A percentile compares a stretch with the other conserved stretches of the same genome.
Evolutionary conservation across 495 filamentous ascomycete species (phyloP).

Genomic region (Penicillium turbatum): DNA sequence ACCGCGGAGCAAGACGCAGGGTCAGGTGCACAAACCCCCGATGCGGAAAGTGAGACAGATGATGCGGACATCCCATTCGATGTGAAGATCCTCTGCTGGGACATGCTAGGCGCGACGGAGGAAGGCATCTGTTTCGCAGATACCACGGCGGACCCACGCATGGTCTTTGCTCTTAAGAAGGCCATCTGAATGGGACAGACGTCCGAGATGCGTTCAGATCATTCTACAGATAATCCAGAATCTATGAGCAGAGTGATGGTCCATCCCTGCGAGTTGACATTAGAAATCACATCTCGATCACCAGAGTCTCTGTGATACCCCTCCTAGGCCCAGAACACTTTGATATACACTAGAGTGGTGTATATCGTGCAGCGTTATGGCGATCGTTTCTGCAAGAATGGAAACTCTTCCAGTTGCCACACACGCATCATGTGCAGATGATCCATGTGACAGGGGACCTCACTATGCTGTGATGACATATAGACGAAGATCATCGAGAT

Average conservation of each 20-base stretch:
- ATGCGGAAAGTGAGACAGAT: slow-evolving; percentile 15
- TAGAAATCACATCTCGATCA: neutral
- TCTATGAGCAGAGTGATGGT: neutral
- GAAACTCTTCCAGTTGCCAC: neutral
- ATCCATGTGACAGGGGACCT: slow-evolving; percentile 3
- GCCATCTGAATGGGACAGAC: neutral
- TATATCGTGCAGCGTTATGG: slow-evolving; percentile 6
- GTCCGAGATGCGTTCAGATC: slow-evolving; percentile 8
- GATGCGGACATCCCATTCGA: slow-evolving; percentile 24
- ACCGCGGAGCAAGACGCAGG: slow-evolving; percentile 24
- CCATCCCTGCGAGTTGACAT: neutral
- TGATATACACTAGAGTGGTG: neutral
- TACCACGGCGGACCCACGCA: slow-evolving; percentile 38
- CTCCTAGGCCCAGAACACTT: neutral
- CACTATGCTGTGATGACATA: neutral
- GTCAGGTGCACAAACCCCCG: slow-evolving; percentile 13
- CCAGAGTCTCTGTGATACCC: neutral
- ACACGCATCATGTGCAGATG: slow-evolving; percentile 3
- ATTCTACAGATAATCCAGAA: neutral
- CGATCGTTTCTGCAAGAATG: neutral
- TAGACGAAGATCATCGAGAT: slow-evolving; percentile 8
- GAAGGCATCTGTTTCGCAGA: slow-evolving; percentile 50
- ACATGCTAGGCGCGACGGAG: slow-evolving; percentile 41
- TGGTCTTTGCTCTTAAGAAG: slow-evolving; percentile 38
- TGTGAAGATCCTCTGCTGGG: slow-evolving; percentile 45